Evolutionary conservation across 2,329 filamentous ascomycete genomes (phyloP).

Genomic region (Mycogone perniciosa): DNA sequence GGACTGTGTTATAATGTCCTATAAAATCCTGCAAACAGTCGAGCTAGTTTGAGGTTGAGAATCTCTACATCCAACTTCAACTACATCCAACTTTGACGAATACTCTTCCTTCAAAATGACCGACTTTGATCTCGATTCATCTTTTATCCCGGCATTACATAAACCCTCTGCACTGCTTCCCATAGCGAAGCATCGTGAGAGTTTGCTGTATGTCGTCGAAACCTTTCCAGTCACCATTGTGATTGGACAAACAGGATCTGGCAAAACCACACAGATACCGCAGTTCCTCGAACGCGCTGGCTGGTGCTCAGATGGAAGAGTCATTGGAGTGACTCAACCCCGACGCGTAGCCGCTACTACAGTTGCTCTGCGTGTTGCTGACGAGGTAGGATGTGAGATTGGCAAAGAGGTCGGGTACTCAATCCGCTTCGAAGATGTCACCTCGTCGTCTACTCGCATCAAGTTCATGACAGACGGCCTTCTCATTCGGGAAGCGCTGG

Average conservation of each 20-base stretch:
- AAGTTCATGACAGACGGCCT: slow-evolving; percentile 95
- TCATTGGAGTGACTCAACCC: slow-evolving; percentile 88
- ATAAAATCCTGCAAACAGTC: too few species aligned
- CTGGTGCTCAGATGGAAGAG: slow-evolving; percentile 78
- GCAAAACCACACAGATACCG: slow-evolving; percentile 93
- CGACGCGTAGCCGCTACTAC: slow-evolving; percentile 86
- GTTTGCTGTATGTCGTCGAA: slow-evolving; percentile 79
- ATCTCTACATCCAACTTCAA: too few species aligned
- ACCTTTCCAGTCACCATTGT: slow-evolving; percentile 79
- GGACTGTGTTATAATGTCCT: too few species aligned
- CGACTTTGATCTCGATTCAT: slow-evolving; percentile 50
- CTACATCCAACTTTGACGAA: background rate
- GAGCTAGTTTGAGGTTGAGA: too few species aligned
- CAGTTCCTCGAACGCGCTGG: slow-evolving; percentile 84
- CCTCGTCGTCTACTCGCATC: slow-evolving; percentile 76
- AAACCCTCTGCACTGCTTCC: slow-evolving; percentile 79
- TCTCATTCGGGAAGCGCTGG: slow-evolving; percentile 82
- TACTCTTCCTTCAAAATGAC: slow-evolving; percentile 34
- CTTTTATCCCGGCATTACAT: slow-evolving; percentile 74
- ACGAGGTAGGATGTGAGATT: slow-evolving; percentile 78
- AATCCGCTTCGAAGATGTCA: slow-evolving; percentile 87
- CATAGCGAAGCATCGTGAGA: slow-evolving; percentile 75
- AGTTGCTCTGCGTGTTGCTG: slow-evolving; percentile 79
- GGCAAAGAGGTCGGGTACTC: slow-evolving; percentile 92
- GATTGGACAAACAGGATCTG: slow-evolving; percentile 88